A percentile compares a stretch with the other conserved stretches of the same genome.
phyloP scores from a whole-genome alignment of 352 stramenopile species.

The Phytophthora macrochlamydospora region DNA sequence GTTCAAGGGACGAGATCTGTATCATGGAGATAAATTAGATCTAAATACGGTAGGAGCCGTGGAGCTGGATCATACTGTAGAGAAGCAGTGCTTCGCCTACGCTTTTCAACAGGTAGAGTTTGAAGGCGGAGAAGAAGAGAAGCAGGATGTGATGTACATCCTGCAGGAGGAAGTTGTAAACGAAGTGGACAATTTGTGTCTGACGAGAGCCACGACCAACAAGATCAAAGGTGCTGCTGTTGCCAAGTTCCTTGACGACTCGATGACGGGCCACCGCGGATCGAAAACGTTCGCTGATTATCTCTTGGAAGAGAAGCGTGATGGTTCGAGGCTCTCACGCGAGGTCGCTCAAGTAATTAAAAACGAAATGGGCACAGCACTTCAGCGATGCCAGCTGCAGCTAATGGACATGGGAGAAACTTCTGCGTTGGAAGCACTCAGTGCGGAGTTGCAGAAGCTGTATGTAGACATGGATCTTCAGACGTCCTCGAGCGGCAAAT shows the following conservation, averaged over 20 bases:
- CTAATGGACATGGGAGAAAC: constrained; percentile 30
- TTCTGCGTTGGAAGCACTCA: constrained; percentile 25
- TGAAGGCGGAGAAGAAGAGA: constrained; percentile 19
- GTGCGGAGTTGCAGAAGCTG: constrained; percentile 36
- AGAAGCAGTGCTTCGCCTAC: constrained; percentile 54
- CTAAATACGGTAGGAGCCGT: constrained; percentile 28
- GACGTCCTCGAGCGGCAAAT: background rate
- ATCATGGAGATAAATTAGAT: constrained; percentile 41
- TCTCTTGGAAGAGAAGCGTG: constrained; percentile 32
- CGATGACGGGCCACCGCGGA: constrained; percentile 35
- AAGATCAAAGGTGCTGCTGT: constrained; percentile 47
- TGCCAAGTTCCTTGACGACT: constrained; percentile 49
- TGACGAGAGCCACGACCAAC: constrained; percentile 50
- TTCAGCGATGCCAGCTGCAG: constrained; percentile 33
- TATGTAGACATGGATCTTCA: constrained; percentile 47
- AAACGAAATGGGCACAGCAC: constrained; percentile 38
- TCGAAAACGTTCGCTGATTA: constrained; percentile 35
- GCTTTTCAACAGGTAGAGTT: constrained; percentile 36
- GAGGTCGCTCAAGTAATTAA: constrained; percentile 32
- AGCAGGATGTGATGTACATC: constrained; percentile 22
- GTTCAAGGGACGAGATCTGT: constrained; percentile 38
- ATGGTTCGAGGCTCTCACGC: constrained; percentile 27
- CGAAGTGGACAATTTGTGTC: constrained; percentile 41
- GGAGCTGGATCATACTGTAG: constrained; percentile 51
- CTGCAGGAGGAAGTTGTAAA: constrained; percentile 39